These are phyloP conservation scores for Aureobasidium sp. DNA, from an alignment of 2,329 filamentous ascomycete species.

Conservation along the genomic window DNA sequence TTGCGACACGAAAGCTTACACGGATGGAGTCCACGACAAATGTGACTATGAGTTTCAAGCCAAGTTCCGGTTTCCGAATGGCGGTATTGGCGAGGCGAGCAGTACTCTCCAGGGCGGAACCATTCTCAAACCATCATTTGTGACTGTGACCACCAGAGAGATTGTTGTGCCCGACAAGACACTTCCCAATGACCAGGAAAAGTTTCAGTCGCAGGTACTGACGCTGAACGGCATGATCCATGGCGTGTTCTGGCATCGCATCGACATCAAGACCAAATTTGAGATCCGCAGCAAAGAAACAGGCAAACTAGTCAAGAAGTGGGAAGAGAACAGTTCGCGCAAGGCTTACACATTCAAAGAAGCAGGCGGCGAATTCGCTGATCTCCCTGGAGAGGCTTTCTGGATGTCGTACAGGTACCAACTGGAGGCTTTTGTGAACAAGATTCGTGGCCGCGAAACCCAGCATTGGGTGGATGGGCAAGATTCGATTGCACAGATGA, in stretches of 20 bases:
- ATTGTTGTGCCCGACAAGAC: neutral
- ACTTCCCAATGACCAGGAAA: neutral
- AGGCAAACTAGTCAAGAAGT: neutral
- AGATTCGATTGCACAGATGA: slow-evolving; percentile 29
- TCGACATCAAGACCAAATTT: neutral
- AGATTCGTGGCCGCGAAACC: slow-evolving; percentile 21
- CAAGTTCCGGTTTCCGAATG: neutral
- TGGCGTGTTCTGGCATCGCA: neutral
- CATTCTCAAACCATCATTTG: neutral
- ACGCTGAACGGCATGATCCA: neutral
- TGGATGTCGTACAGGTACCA: slow-evolving; percentile 30
- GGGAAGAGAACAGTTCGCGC: neutral
- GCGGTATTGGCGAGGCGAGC: neutral
- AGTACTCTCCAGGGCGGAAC: neutral
- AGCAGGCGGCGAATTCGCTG: neutral
- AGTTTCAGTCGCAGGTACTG: neutral
- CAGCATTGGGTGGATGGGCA: slow-evolving; percentile 24
- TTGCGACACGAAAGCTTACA: neutral
- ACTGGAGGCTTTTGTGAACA: slow-evolving; percentile 29
- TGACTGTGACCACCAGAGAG: neutral
- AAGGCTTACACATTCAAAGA: neutral
- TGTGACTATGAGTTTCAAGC: neutral
- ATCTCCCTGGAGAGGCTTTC: neutral
- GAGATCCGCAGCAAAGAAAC: neutral
- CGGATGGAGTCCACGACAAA: neutral